Conservation (phyloP, 176 grass and related monocot species). For the Guadua angustifolia region DNA sequence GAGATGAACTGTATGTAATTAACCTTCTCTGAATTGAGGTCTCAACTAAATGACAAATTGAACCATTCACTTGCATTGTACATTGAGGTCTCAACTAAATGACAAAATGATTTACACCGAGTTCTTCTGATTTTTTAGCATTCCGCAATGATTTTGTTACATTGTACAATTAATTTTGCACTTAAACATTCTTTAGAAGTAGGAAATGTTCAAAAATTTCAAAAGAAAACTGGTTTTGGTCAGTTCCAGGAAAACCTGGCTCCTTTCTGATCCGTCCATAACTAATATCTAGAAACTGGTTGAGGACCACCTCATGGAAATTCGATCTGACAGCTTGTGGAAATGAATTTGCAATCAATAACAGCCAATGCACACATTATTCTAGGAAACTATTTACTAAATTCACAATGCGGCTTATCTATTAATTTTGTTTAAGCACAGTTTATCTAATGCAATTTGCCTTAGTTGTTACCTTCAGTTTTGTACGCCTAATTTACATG, state of each 20-base stretch:
- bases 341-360: conserved; percentile 15
- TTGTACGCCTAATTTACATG: too few species aligned
- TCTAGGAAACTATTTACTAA: conserved; percentile 22
- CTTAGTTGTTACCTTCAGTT: too few species aligned
- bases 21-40: conserved; percentile 4
- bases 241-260: neutral
- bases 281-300: neutral
- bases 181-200: neutral
- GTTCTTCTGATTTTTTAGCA: neutral
- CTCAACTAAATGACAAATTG: neutral
- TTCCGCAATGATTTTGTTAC: neutral
- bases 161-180: neutral
- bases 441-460: conserved; percentile 23
- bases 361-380: neutral
- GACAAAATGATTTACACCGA: neutral
- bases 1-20: conserved; percentile 9
- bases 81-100: too few species aligned
- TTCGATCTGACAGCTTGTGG: conserved; percentile 8
- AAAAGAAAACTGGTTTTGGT: neutral
- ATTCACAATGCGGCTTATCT: neutral
- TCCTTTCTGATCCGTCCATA: neutral
- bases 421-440: neutral
- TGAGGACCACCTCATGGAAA: neutral
- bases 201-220: neutral
- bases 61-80: conserved; percentile 15